A percentile compares a stretch with the other conserved stretches of the same genome.
These are phyloP conservation scores for Microsporum audouinii DNA, from an alignment of 2,329 filamentous ascomycete genomes.

Conservation along the genomic window DNA sequence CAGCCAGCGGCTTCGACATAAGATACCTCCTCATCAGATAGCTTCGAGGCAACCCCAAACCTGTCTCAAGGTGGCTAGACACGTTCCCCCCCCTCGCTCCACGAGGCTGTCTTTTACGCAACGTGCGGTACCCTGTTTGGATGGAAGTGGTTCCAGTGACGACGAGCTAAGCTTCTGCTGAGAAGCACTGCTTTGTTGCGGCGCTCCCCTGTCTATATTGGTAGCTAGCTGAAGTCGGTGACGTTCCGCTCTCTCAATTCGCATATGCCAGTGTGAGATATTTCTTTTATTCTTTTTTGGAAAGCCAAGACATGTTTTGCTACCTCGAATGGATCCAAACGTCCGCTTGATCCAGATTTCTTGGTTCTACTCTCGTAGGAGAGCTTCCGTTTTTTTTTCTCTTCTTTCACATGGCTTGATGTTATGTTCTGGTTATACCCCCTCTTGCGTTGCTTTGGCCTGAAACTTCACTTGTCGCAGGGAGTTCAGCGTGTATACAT, in stretches of 20 bases:
- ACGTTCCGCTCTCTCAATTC: not conserved
- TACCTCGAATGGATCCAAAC: not conserved
- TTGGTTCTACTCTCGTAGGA: not conserved
- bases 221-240: not conserved
- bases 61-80: not conserved
- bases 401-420: not conserved
- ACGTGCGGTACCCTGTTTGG: constrained; percentile 1
- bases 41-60: not conserved
- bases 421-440: constrained; percentile 7
- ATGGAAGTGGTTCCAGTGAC: constrained; percentile 7
- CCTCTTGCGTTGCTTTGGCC: not conserved
- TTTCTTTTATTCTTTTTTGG: not conserved
- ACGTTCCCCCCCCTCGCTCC: not conserved
- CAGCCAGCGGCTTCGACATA: not conserved
- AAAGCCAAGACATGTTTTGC: not conserved
- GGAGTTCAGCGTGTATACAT: not conserved
- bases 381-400: not conserved
- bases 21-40: not conserved
- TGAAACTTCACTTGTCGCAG: not conserved
- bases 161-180: constrained; percentile 13
- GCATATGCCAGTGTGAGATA: not conserved
- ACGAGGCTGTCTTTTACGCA: not conserved
- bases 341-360: not conserved
- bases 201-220: not conserved
- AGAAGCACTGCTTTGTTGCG: not conserved